phyloP scores from a whole-genome alignment of 148 eudicot genomes.

The Arbutus unedo region DNA sequence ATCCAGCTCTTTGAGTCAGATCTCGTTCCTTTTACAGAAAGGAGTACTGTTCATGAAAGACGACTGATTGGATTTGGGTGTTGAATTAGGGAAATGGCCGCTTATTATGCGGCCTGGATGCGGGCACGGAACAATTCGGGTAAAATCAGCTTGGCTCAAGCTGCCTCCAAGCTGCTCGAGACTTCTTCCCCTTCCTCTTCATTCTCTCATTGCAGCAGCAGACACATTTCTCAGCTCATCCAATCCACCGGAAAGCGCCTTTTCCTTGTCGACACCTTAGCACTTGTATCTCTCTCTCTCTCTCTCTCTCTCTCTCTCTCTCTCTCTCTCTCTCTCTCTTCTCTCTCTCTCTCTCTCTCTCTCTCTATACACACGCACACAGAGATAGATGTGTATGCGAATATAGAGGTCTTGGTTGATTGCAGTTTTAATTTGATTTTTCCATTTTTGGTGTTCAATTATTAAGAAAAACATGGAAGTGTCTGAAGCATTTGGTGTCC shows the following conservation, averaged over 20 bases:
- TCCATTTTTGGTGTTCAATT: not conserved
- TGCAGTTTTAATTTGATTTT: not conserved
- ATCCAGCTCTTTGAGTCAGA: not conserved
- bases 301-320: no score
- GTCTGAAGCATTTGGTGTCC: not conserved
- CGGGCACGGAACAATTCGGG: slow-evolving; percentile 23
- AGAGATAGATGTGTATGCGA: not conserved
- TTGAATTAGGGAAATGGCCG: slow-evolving; percentile 34
- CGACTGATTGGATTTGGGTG: no score
- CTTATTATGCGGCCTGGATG: slow-evolving; percentile 36
- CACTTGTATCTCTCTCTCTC: slow-evolving; percentile 43
- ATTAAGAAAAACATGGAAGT: not conserved
- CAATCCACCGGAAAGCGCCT: slow-evolving; percentile 50
- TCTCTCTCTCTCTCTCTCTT: no score
- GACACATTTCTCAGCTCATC: slow-evolving; percentile 51
- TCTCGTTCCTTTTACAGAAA: not conserved
- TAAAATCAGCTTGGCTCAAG: not conserved
- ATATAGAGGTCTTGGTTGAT: not conserved
- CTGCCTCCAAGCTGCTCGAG: not conserved
- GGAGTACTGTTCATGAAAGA: no score
- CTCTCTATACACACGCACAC: no score
- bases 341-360: no score
- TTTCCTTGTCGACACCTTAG: slow-evolving; percentile 83
- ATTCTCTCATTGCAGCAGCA: slow-evolving; percentile 9
- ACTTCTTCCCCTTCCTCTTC: slow-evolving; percentile 13